Conservation (phyloP, 2,329 filamentous ascomycete species). For the Paecilomyces sp. region DNA sequence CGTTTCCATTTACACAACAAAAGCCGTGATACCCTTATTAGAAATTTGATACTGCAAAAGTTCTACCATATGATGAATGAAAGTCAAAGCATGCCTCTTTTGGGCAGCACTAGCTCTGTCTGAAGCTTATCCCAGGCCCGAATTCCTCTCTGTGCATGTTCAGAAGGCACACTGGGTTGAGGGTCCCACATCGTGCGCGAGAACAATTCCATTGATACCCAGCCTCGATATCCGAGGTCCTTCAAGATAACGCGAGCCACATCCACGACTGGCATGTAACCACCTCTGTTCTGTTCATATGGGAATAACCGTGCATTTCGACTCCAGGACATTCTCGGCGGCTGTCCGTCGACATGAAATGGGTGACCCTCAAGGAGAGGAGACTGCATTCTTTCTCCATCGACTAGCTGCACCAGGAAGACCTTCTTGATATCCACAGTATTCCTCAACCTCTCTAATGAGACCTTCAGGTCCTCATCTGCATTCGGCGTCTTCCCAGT, state of each 20-base stretch:
- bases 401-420: conserved; percentile 68
- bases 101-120: neutral
- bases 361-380: conserved; percentile 52
- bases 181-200: conserved; percentile 50
- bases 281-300: conserved; percentile 52
- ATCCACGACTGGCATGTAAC: conserved; percentile 59
- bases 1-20: conserved; percentile 2
- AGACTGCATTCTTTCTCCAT: conserved; percentile 54
- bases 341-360: conserved; percentile 52
- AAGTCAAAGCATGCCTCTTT: neutral
- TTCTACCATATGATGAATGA: neutral
- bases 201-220: conserved; percentile 65
- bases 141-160: conserved; percentile 45
- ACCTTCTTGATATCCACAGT: conserved; percentile 56
- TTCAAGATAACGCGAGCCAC: conserved; percentile 55
- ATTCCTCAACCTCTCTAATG: conserved; percentile 47
- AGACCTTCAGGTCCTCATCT: conserved; percentile 46
- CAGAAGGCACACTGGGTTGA: conserved; percentile 45
- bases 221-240: conserved; percentile 56
- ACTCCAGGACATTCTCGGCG: conserved; percentile 66
- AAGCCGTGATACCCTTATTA: neutral
- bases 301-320: conserved; percentile 64
- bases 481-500: conserved; percentile 47
- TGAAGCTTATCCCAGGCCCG: conserved; percentile 43
- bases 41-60: neutral